Base-by-base conservation (phyloP, 257 asterid genomes). In the Plantago major region DNA sequence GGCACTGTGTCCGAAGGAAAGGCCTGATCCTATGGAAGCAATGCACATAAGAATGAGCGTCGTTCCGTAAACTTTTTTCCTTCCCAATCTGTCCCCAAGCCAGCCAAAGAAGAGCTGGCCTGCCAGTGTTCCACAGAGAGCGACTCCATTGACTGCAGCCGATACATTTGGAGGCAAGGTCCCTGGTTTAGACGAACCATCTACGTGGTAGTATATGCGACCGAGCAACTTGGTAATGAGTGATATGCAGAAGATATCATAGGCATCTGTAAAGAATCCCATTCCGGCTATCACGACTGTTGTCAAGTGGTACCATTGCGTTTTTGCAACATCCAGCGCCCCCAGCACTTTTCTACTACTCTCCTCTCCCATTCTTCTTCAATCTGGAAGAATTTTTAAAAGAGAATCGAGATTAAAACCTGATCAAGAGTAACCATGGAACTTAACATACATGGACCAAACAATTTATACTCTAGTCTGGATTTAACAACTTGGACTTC, bases 261-360 rank as follows among this genome's bases (percentile, higher is more conserved):
- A 58, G 11, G 63, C 63, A 58, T 42, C 50, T 0, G 63, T 58
- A 48, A 58, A 58, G 14, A 58, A 58, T 7, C 63, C 51, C 63
- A 58, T 58, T 16, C 63, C 63, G 4, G 63, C 49, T 0, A 58
- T 42, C 11, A 58, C 38, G 6, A 58, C 43, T 0, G 63, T 30
- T 3, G 63, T 58, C 6, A 58, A 12, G 11, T 58, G 63, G 40
- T 33, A 33, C 40, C 6, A 7, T 7, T 33, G 40, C 8, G 8
- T 7, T 33, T 33, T 33, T 3, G 46, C 43, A 58, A 71, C 54
- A 52, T 71, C 75, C 26, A 71, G 71, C 30, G 75, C 75, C 42
- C 59, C 51, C 50, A 64, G 67, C 63, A 71, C 75, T 58, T 71
- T 33, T 33, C 26, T 1, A 33, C 40, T 22, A 33, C 40, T 33